phyloP scores from a whole-genome alignment of 1,284 basidiomycete species.

The Rhizopogon parksii region DNA sequence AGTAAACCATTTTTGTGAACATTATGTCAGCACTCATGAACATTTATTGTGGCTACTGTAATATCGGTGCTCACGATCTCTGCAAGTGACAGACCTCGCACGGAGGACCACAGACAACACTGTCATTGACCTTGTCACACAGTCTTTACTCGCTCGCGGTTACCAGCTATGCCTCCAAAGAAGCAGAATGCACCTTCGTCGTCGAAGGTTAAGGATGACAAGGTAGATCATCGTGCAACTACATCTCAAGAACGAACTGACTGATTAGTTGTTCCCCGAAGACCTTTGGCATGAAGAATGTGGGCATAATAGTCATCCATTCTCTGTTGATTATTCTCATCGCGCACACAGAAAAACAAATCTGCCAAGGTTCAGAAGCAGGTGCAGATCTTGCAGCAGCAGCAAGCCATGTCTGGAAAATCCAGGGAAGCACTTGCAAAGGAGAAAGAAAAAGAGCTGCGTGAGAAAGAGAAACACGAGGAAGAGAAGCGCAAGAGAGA shows the following conservation, averaged over 20 bases:
- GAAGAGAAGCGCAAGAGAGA: conserved; percentile 84
- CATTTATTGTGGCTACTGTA: no score
- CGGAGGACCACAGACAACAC: not conserved
- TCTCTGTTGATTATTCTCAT: conserved; percentile 8
- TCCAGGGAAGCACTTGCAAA: conserved; percentile 73
- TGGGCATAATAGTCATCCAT: conserved; percentile 29
- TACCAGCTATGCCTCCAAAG: conserved; percentile 61
- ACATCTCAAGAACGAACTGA: conserved; percentile 19
- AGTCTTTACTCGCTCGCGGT: not conserved
- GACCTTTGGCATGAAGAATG: conserved; percentile 94
- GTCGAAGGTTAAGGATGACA: conserved; percentile 69
- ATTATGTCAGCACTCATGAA: not conserved
- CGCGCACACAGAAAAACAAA: conserved; percentile 75
- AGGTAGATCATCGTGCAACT: conserved; percentile 39
- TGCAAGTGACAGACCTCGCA: not conserved
- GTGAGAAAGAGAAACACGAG: conserved; percentile 71
- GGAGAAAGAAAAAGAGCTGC: conserved; percentile 75
- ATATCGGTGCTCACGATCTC: not conserved
- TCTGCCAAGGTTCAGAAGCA: conserved; percentile 88
- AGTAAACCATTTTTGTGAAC: not conserved
- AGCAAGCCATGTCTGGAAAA: conserved; percentile 67
- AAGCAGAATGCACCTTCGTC: conserved; percentile 45
- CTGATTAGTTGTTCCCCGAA: conserved; percentile 33
- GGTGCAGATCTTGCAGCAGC: conserved; percentile 74
- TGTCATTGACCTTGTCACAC: not conserved